A percentile compares a stretch with the other conserved stretches of the same genome.
These are phyloP conservation scores for Podospora tetraspora DNA, from an alignment of 495 filamentous ascomycete genomes.

Conservation along the genomic window DNA sequence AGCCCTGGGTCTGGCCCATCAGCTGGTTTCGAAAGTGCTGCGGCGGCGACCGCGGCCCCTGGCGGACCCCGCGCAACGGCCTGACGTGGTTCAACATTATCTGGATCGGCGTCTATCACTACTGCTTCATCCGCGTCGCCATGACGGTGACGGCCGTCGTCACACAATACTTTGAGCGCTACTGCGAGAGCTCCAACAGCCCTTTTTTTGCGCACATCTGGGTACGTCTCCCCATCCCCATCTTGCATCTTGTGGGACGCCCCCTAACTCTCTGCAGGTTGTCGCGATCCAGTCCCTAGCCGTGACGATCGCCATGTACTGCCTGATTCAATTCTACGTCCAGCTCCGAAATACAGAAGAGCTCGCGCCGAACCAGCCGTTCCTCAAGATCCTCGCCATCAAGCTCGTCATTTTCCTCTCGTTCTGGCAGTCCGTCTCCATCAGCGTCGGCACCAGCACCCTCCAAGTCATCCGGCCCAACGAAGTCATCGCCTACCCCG, in stretches of 20 bases:
- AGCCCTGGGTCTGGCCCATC: constrained; percentile 72
- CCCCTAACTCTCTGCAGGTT: constrained; percentile 41
- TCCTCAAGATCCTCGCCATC: constrained; percentile 81
- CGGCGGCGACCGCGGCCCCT: constrained; percentile 58
- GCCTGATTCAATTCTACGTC: constrained; percentile 82
- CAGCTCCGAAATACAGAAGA: constrained; percentile 56
- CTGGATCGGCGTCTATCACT: constrained; percentile 84
- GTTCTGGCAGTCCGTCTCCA: constrained; percentile 80
- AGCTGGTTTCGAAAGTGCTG: constrained; percentile 63
- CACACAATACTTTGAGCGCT: constrained; percentile 61
- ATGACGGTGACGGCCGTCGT: constrained; percentile 76
- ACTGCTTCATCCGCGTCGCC: constrained; percentile 80
- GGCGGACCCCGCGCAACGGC: constrained; percentile 72
- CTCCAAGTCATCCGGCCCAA: constrained; percentile 57
- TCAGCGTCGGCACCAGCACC: constrained; percentile 62
- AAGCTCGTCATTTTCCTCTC: constrained; percentile 93
- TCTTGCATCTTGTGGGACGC: neutral
- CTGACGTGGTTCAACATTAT: constrained; percentile 94
- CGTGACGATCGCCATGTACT: constrained; percentile 88
- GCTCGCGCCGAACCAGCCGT: constrained; percentile 64
- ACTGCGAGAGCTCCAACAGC: constrained; percentile 73
- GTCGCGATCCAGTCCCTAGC: constrained; percentile 63
- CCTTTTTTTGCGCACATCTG: constrained; percentile 80
- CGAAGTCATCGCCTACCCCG: constrained; percentile 57
- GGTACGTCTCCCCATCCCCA: constrained; percentile 44